phyloP scores from a whole-genome alignment of 805 yeast species.

The Isabelozyma pseudorhagii region DNA sequence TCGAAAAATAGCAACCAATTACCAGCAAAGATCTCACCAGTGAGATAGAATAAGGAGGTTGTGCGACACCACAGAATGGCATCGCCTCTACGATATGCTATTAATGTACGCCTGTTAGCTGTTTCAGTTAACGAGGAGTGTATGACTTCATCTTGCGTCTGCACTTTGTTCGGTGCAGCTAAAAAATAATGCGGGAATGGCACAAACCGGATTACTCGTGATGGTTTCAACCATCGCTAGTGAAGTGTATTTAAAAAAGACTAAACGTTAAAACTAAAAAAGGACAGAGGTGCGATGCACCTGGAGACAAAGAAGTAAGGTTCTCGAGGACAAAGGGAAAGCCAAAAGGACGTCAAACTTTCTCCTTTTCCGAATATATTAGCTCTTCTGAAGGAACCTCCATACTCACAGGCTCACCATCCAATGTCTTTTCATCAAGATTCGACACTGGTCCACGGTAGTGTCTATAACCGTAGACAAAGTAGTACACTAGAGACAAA shows the following conservation, averaged over 20 bases:
- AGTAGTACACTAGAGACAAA: constrained; percentile 50
- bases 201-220: not conserved
- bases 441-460: constrained; percentile 53
- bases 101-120: not conserved
- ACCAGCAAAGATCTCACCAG: no score
- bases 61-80: no score
- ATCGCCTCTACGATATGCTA: not conserved
- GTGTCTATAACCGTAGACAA: constrained; percentile 47
- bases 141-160: not conserved
- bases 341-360: not conserved
- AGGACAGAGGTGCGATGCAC: no score
- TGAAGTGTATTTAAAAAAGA: no score
- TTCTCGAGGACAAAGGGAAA: no score
- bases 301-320: no score
- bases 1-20: not conserved
- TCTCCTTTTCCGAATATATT: no score
- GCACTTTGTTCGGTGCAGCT: not conserved
- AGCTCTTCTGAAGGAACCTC: not conserved
- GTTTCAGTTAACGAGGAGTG: not conserved
- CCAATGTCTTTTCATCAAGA: constrained; percentile 7
- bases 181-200: not conserved
- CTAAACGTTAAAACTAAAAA: no score
- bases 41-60: no score
- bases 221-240: no score
- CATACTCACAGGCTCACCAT: not conserved